Percentiles rank a stretch among this genome's conserved stretches.
These are phyloP conservation scores for Aspergillus ellipticus DNA, from an alignment of 495 filamentous ascomycete species.

Conservation along the genomic window DNA sequence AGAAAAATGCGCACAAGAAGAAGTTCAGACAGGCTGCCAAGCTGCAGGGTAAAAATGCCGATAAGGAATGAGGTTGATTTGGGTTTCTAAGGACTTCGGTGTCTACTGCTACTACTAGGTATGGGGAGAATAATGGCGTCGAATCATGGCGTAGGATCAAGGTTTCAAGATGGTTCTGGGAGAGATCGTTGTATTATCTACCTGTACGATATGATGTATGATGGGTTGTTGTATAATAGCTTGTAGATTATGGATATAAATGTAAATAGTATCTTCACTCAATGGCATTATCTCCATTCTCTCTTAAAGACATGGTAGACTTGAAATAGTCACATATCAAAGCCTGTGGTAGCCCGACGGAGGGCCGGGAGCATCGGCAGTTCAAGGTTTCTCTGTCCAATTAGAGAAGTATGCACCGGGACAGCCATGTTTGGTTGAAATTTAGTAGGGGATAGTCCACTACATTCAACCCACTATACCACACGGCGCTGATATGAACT, in stretches of 20 bases:
- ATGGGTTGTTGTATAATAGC: constrained; percentile 12
- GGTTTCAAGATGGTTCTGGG: not conserved
- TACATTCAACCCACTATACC: too few species aligned
- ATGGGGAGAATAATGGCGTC: not conserved
- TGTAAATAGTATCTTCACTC: constrained; percentile 20
- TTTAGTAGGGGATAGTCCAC: too few species aligned
- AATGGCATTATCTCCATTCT: not conserved
- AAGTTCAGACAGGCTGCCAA: constrained; percentile 35
- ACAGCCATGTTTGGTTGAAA: too few species aligned
- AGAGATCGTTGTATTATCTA: not conserved
- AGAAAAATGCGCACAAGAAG: constrained; percentile 44
- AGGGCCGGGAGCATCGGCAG: too few species aligned
- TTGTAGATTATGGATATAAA: constrained; percentile 10
- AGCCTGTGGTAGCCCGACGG: not conserved
- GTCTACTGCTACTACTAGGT: too few species aligned
- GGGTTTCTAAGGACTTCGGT: constrained; percentile 6
- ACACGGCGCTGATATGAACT: too few species aligned
- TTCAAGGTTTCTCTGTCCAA: too few species aligned
- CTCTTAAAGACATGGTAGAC: too few species aligned
- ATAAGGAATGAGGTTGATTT: constrained; percentile 1
- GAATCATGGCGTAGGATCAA: not conserved
- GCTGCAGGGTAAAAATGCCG: constrained; percentile 19
- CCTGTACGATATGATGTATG: constrained; percentile 6
- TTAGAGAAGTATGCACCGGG: too few species aligned
- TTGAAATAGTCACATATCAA: too few species aligned